Evolutionary conservation across 306 rosid genomes (phyloP).

Genomic region (Crataegus laevigata): DNA sequence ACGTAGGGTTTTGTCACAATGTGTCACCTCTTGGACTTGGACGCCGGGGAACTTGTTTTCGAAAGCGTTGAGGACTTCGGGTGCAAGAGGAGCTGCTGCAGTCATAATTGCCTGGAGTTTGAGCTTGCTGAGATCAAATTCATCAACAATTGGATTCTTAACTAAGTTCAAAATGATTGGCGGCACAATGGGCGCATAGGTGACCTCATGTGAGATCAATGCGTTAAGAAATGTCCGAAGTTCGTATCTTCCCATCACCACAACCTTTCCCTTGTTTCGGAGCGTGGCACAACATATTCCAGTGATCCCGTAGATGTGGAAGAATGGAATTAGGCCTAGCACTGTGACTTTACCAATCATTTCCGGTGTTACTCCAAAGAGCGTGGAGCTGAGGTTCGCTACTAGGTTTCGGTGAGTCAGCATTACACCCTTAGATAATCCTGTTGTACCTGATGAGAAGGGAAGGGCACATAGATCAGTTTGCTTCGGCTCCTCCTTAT

Average conservation of each 20-base stretch:
- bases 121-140: conserved; percentile 70
- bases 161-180: conserved; percentile 80
- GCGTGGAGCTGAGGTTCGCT: conserved; percentile 83
- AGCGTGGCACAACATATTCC: conserved; percentile 92
- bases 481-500: conserved; percentile 36
- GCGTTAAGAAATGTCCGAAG: conserved; percentile 61
- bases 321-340: conserved; percentile 74
- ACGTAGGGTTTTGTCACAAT: neutral
- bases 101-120: conserved; percentile 82
- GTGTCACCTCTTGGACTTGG: conserved; percentile 45
- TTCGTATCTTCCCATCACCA: conserved; percentile 81
- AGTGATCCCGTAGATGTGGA: conserved; percentile 85
- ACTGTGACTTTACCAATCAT: conserved; percentile 69
- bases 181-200: conserved; percentile 84
- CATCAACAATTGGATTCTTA: conserved; percentile 68
- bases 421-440: conserved; percentile 90
- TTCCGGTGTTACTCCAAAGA: conserved; percentile 47
- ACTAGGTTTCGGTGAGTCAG: conserved; percentile 66
- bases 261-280: conserved; percentile 77
- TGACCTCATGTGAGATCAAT: conserved; percentile 65
- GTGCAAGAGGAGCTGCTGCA: conserved; percentile 95
- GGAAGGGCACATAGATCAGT: conserved; percentile 87
- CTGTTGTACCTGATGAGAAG: conserved; percentile 95
- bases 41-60: conserved; percentile 78
- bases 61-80: conserved; percentile 59